Conservation (phyloP, 225 moss, liverwort and hornwort genomes). For the Straminergon stramineum region DNA sequence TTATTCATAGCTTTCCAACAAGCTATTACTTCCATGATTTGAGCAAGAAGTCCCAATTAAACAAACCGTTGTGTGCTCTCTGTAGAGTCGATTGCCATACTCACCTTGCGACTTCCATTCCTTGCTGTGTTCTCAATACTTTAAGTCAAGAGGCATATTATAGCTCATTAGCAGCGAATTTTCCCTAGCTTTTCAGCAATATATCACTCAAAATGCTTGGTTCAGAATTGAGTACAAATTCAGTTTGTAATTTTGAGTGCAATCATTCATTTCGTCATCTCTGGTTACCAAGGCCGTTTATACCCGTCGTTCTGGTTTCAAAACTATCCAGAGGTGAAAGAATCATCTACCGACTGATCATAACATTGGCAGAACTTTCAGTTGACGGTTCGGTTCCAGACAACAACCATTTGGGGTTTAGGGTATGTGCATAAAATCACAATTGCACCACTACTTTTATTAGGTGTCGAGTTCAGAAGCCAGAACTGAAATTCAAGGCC, state of each 20-base stretch:
- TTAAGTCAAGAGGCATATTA: background rate
- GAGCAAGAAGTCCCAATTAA: background rate
- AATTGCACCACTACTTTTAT: background rate
- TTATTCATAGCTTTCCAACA: background rate
- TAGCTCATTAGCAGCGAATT: background rate
- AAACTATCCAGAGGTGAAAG: background rate
- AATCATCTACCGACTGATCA: background rate
- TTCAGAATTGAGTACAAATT: background rate
- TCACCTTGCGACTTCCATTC: background rate
- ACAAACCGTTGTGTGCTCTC: background rate
- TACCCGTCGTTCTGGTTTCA: background rate
- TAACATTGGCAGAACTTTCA: background rate
- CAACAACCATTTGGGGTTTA: background rate
- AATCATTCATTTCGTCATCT: background rate
- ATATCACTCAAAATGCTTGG: background rate
- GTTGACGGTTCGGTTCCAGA: background rate
- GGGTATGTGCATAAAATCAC: background rate
- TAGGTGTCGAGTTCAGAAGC: background rate
- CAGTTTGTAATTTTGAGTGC: background rate
- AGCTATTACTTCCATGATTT: background rate
- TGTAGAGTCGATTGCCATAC: too few relatives aligned
- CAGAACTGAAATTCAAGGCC: background rate
- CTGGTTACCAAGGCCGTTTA: background rate
- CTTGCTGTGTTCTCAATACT: background rate
- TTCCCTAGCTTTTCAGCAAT: background rate